Conservation (phyloP, 2,329 filamentous ascomycete species). For the Ascochyta clinopodiicola region DNA sequence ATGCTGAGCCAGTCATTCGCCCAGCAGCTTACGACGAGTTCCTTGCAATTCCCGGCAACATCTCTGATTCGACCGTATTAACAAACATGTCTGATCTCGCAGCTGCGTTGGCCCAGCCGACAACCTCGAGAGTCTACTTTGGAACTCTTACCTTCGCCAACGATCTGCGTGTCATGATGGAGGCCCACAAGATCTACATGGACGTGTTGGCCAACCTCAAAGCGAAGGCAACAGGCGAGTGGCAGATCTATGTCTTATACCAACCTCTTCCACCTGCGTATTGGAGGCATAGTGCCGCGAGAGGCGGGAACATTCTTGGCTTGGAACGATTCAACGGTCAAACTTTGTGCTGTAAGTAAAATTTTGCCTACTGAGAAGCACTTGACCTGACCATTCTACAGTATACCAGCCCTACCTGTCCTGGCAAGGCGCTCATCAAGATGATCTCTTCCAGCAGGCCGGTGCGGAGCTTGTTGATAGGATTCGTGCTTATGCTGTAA, state of each 20-base stretch:
- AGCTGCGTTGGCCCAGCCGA: constrained; percentile 23
- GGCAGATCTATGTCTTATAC: constrained; percentile 43
- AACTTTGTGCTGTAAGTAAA: constrained; percentile 25
- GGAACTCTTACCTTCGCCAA: constrained; percentile 42
- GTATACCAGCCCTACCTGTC: constrained; percentile 32
- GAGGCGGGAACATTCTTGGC: constrained; percentile 52
- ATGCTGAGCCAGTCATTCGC: constrained; percentile 25
- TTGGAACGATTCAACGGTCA: constrained; percentile 34
- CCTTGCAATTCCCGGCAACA: constrained; percentile 31
- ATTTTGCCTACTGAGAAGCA: fast-evolving
- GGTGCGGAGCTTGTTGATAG: constrained; percentile 24
- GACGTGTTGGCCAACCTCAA: constrained; percentile 47
- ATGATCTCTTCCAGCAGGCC: constrained; percentile 26
- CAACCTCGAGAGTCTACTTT: constrained; percentile 28
- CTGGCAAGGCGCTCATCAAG: constrained; percentile 30
- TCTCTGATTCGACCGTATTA: constrained; percentile 30
- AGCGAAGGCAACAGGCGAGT: constrained; percentile 37
- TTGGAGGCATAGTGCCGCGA: constrained; percentile 41
- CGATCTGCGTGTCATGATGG: constrained; percentile 44
- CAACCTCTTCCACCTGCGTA: constrained; percentile 51
- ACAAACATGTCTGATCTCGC: constrained; percentile 35
- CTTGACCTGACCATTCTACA: neutral
- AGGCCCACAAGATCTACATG: constrained; percentile 51
- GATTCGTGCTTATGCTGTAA: constrained; percentile 25
- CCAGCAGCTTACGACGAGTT: constrained; percentile 32